A percentile compares a stretch with the other conserved stretches of the same genome.
phyloP scores from a whole-genome alignment of 129 eudicot genomes.

The Flaveria ramosissima region DNA sequence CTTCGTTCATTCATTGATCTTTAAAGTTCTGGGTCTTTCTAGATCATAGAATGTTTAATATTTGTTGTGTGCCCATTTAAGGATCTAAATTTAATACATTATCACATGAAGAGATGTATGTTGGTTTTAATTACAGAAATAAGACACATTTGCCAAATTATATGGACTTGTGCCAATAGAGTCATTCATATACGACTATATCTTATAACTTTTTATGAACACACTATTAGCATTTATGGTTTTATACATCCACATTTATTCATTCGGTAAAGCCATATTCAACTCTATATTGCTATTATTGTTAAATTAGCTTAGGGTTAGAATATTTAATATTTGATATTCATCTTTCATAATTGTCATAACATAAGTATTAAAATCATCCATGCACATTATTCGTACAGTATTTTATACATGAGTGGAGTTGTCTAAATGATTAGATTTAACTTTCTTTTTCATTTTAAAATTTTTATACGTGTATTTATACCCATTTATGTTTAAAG shows the following conservation, averaged over 20 bases:
- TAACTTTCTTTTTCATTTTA: too few relatives aligned
- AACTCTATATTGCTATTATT: background rate
- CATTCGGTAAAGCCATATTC: background rate
- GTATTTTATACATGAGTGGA: too few relatives aligned
- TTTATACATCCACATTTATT: background rate
- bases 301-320: background rate
- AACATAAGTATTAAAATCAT: background rate
- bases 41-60: background rate
- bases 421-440: too few relatives aligned
- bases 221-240: background rate
- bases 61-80: background rate
- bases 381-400: background rate
- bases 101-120: background rate
- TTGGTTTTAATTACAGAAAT: background rate
- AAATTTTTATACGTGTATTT: too few relatives aligned
- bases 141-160: background rate
- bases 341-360: background rate
- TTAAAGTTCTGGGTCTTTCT: background rate
- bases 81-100: constrained; percentile 1
- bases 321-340: background rate
- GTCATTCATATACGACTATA: background rate
- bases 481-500: background rate
- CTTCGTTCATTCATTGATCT: background rate
- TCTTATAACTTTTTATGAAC: background rate
- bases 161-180: background rate